A percentile compares a stretch with the other conserved stretches of the same genome.
phyloP scores from a whole-genome alignment of 352 stramenopile species.

The Plasmopara muralis region DNA sequence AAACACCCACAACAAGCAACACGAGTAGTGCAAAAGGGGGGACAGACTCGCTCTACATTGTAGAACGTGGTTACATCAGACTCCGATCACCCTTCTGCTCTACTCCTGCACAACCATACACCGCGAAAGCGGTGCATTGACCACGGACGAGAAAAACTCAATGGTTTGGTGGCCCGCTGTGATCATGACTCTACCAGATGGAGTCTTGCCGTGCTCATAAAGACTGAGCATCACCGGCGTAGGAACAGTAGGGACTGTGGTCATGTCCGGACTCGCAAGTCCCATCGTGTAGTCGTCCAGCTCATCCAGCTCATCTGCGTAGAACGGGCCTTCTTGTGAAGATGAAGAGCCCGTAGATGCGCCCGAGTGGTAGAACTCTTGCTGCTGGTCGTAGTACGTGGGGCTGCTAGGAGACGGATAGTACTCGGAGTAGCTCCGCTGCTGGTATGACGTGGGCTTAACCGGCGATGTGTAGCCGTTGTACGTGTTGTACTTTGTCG shows the following conservation, averaged over 20 bases:
- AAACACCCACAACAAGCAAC: conserved; percentile 16
- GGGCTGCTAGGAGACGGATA: conserved; percentile 32
- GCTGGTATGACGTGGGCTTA: conserved; percentile 24
- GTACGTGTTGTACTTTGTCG: conserved; percentile 26
- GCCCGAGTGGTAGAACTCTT: conserved; percentile 68
- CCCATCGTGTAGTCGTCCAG: conserved; percentile 55
- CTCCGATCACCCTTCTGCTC: conserved; percentile 9
- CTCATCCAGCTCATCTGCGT: conserved; percentile 66
- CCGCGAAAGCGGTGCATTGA: conserved; percentile 59
- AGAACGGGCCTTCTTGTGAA: conserved; percentile 67
- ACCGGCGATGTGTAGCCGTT: conserved; percentile 32
- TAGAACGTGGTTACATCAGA: conserved; percentile 1
- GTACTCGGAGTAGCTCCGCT: conserved; percentile 34
- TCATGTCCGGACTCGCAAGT: conserved; percentile 56
- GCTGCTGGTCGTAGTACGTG: conserved; percentile 46
- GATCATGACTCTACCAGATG: conserved; percentile 65
- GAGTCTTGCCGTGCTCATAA: conserved; percentile 77
- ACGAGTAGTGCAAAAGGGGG: conserved; percentile 9
- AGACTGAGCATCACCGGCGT: conserved; percentile 60
- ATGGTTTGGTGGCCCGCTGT: conserved; percentile 77
- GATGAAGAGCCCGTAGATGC: conserved; percentile 73
- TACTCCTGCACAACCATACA: conserved; percentile 68
- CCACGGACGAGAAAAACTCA: conserved; percentile 79
- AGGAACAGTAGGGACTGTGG: conserved; percentile 66
- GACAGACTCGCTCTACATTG: conserved; percentile 9